Conservation (phyloP, 2,329 filamentous ascomycete genomes). For the Aspergillus puulaauensis region DNA sequence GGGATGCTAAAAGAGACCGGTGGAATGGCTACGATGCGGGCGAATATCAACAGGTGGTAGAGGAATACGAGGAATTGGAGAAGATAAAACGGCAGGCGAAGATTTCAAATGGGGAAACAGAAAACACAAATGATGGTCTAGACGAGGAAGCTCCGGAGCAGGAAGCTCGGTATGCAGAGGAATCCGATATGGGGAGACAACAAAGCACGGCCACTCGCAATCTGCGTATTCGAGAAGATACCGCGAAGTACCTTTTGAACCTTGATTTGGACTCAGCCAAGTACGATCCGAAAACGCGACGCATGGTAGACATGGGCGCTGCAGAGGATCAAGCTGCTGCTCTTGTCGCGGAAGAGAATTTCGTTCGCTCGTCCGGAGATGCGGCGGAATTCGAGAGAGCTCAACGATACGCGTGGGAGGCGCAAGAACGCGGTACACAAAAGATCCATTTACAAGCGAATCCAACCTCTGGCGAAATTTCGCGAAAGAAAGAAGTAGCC, state of each 20-base stretch:
- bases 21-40: slow-evolving; percentile 97
- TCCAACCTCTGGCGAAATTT: slow-evolving; percentile 85
- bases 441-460: slow-evolving; percentile 93
- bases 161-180: slow-evolving; percentile 76
- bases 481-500: slow-evolving; percentile 74
- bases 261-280: slow-evolving; percentile 94
- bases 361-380: slow-evolving; percentile 83
- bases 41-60: slow-evolving; percentile 82
- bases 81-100: slow-evolving; percentile 62
- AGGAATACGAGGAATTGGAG: slow-evolving; percentile 86
- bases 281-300: slow-evolving; percentile 94
- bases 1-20: slow-evolving; percentile 95
- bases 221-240: slow-evolving; percentile 89
- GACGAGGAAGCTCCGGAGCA: slow-evolving; percentile 46
- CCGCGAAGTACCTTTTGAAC: slow-evolving; percentile 93
- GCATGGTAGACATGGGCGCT: slow-evolving; percentile 82
- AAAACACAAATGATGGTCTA: slow-evolving; percentile 51
- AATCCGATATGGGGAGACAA: slow-evolving; percentile 93
- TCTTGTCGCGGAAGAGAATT: slow-evolving; percentile 89
- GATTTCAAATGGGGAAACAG: slow-evolving; percentile 50
- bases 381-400: slow-evolving; percentile 89
- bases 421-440: slow-evolving; percentile 76
- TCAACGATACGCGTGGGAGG: slow-evolving; percentile 91
- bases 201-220: slow-evolving; percentile 90
- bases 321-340: slow-evolving; percentile 76